These are phyloP conservation scores for Lasiodiplodia sp. DNA, from an alignment of 2,329 filamentous ascomycete species.

Conservation along the genomic window DNA sequence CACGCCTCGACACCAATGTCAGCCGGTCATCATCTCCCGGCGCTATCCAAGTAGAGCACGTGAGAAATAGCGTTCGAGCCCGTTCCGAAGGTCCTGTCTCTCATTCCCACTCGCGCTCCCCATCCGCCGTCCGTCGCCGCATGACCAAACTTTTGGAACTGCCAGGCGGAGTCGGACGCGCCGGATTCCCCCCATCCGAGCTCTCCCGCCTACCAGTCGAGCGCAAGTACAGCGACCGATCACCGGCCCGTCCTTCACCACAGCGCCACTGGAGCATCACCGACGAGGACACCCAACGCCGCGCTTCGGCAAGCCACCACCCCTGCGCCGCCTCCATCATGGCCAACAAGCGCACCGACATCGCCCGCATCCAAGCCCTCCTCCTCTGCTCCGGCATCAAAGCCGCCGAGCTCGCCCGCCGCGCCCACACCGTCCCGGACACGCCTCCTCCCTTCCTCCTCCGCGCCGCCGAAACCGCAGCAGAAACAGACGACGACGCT, in stretches of 20 bases:
- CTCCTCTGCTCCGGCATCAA: conserved; percentile 89
- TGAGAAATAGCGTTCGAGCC: neutral
- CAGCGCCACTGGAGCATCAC: conserved; percentile 67
- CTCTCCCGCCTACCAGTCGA: conserved; percentile 10
- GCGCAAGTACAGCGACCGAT: conserved; percentile 31
- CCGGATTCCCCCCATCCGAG: conserved; percentile 40
- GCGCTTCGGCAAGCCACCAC: conserved; percentile 42
- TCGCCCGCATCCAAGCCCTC: conserved; percentile 78
- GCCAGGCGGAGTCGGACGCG: conserved; percentile 41
- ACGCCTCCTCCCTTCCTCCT: conserved; percentile 44
- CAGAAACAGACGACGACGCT: conserved; percentile 30
- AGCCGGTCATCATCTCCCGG: conserved; percentile 29
- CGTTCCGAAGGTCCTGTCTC: conserved; percentile 6
- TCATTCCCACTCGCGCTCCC: conserved; percentile 37
- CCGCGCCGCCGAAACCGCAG: conserved; percentile 53
- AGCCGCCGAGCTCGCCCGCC: conserved; percentile 77
- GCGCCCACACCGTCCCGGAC: conserved; percentile 60
- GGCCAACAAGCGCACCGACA: conserved; percentile 66
- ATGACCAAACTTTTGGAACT: conserved; percentile 43
- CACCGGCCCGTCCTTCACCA: conserved; percentile 45
- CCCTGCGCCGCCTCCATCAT: conserved; percentile 37
- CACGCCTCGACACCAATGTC: conserved; percentile 55
- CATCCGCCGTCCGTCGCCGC: conserved; percentile 37
- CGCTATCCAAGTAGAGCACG: neutral
- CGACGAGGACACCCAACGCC: conserved; percentile 47